Percentiles rank a stretch among this genome's conserved stretches.
Evolutionary conservation across 768 basidiomycete species (phyloP).

Genomic region (Saitozyma podzolica): DNA sequence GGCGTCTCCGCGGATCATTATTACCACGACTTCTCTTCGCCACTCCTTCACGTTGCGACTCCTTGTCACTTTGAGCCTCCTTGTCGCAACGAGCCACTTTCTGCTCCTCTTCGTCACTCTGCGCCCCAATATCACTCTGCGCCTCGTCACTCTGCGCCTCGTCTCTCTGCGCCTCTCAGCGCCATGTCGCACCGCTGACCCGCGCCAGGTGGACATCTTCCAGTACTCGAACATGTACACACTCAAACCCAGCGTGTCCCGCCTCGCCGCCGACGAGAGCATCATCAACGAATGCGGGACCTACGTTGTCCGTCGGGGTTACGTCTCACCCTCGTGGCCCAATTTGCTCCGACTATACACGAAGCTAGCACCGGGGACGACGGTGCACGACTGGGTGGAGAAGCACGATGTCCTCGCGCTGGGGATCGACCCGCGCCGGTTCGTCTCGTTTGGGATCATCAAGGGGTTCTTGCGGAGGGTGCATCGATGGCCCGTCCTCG

Average conservation of each 20-base stretch:
- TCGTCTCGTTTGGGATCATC: slow-evolving; percentile 95
- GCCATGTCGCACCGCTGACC: not conserved
- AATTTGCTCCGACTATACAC: slow-evolving; percentile 83
- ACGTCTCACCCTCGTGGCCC: slow-evolving; percentile 77
- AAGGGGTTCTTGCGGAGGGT: slow-evolving; percentile 95
- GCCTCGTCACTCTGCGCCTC: not conserved
- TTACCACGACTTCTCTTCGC: not conserved
- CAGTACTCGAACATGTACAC: slow-evolving; percentile 98
- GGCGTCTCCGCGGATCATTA: slow-evolving; percentile 1
- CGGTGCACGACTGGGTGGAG: slow-evolving; percentile 85
- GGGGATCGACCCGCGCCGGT: slow-evolving; percentile 88
- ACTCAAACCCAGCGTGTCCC: slow-evolving; percentile 77
- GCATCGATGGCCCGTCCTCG: slow-evolving; percentile 80
- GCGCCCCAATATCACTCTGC: too few species aligned
- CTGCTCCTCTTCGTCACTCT: not conserved
- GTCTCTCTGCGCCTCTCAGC: not conserved
- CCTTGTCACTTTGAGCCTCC: too few species aligned
- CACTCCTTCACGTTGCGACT: too few species aligned
- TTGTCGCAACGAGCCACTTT: too few species aligned
- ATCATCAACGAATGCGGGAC: slow-evolving; percentile 88
- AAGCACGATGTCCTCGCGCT: slow-evolving; percentile 66
- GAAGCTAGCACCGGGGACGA: slow-evolving; percentile 75
- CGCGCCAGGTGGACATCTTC: slow-evolving; percentile 75
- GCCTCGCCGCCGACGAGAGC: slow-evolving; percentile 78
- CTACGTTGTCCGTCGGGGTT: slow-evolving; percentile 80